These are phyloP conservation scores for Candida nemodendra DNA, from an alignment of 805 yeast genomes.

Conservation along the genomic window DNA sequence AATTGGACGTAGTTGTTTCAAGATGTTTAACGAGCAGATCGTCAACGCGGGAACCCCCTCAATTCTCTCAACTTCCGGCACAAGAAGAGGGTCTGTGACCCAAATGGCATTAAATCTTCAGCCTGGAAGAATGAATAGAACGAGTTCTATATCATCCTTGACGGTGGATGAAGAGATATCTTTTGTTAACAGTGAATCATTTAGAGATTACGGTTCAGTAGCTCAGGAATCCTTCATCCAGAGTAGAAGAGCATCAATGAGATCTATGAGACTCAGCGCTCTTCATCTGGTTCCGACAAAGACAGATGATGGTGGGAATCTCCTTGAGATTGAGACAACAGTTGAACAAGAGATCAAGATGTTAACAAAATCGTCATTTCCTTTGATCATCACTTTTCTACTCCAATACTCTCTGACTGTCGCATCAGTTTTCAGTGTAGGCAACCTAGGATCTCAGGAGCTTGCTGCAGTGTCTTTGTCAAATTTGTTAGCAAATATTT, in stretches of 20 bases:
- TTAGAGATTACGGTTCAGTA: slow-evolving; percentile 21
- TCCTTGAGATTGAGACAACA: slow-evolving; percentile 42
- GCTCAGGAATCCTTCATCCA: slow-evolving; percentile 25
- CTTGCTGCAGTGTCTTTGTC: slow-evolving; percentile 60
- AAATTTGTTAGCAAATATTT: slow-evolving; percentile 54
- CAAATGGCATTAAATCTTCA: slow-evolving; percentile 7
- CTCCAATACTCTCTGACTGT: slow-evolving; percentile 53
- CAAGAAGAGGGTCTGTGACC: slow-evolving; percentile 25
- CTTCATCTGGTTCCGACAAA: slow-evolving; percentile 21
- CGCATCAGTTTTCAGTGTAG: slow-evolving; percentile 54
- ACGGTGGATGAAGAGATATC: slow-evolving; percentile 11
- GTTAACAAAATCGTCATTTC: slow-evolving; percentile 43
- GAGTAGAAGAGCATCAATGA: slow-evolving; percentile 27
- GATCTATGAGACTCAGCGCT: slow-evolving; percentile 13
- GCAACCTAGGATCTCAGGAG: slow-evolving; percentile 58
- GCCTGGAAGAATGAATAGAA: slow-evolving; percentile 7
- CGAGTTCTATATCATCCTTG: slow-evolving; percentile 12
- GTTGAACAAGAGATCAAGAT: slow-evolving; percentile 37
- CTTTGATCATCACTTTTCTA: slow-evolving; percentile 52
- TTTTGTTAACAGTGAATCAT: slow-evolving; percentile 9
- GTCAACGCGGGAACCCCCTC: slow-evolving; percentile 16
- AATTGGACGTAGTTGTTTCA: too few relatives aligned
- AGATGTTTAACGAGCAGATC: slow-evolving; percentile 10
- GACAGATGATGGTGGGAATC: slow-evolving; percentile 22
- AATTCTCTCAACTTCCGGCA: slow-evolving; percentile 10